These are phyloP conservation scores for Metarhizium rileyi DNA, from an alignment of 2,329 filamentous ascomycete genomes.

Conservation along the genomic window DNA sequence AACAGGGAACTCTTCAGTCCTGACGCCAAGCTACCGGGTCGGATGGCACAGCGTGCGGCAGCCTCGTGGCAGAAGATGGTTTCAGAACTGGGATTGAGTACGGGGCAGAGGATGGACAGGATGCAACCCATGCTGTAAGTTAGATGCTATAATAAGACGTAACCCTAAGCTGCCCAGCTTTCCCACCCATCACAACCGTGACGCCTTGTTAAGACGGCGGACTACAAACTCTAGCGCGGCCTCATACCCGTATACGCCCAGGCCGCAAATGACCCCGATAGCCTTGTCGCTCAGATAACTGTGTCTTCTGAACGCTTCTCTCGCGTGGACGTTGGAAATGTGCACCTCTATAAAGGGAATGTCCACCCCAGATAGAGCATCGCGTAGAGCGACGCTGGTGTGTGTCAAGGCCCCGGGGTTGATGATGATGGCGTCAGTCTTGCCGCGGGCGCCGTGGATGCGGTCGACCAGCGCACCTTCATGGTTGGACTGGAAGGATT, in stretches of 20 bases:
- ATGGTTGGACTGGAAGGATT: slow-evolving; percentile 65
- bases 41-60: slow-evolving; percentile 45
- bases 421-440: slow-evolving; percentile 59
- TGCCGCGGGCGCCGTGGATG: slow-evolving; percentile 50
- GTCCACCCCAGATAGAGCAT: slow-evolving; percentile 57
- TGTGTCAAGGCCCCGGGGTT: slow-evolving; percentile 70
- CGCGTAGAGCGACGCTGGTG: slow-evolving; percentile 66
- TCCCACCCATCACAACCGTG: slow-evolving; percentile 6
- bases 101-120: slow-evolving; percentile 9
- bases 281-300: slow-evolving; percentile 72
- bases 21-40: slow-evolving; percentile 53
- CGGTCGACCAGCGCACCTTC: slow-evolving; percentile 67
- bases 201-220: slow-evolving; percentile 31
- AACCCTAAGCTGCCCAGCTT: background rate
- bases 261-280: slow-evolving; percentile 59
- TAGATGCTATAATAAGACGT: background rate
- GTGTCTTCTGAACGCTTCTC: slow-evolving; percentile 59
- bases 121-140: slow-evolving; percentile 25
- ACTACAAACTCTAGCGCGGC: slow-evolving; percentile 47
- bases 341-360: slow-evolving; percentile 75
- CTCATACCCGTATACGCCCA: slow-evolving; percentile 53
- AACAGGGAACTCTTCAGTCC: slow-evolving; percentile 21
- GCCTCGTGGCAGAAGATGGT: slow-evolving; percentile 41
- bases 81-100: slow-evolving; percentile 20
- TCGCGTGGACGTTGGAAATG: slow-evolving; percentile 62